These are phyloP conservation scores for Kurtzmaniella natalensis DNA, from an alignment of 1,139 yeast species.

Conservation along the genomic window DNA sequence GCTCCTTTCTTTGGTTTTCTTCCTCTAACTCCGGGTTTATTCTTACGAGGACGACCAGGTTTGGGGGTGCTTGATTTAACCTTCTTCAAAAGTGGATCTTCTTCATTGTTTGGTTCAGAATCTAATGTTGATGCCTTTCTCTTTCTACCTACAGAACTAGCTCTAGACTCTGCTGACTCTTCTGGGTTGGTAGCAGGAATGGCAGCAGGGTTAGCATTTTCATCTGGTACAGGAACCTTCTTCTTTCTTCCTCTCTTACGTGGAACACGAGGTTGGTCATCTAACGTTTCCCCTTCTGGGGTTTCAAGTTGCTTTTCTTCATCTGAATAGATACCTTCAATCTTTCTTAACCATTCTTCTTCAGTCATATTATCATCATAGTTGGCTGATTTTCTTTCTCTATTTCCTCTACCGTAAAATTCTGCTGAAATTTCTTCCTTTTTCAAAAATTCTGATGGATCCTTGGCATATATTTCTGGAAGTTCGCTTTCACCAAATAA, in stretches of 20 bases:
- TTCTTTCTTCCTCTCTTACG: conserved; percentile 19
- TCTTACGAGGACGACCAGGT: conserved; percentile 18
- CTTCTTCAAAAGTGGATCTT: conserved; percentile 16
- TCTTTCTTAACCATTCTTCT: conserved; percentile 70
- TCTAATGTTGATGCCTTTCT: conserved; percentile 3
- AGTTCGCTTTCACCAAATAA: conserved; percentile 58
- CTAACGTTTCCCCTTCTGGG: conserved; percentile 8
- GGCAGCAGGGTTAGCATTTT: conserved; percentile 9
- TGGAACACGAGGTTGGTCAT: conserved; percentile 8
- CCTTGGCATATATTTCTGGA: conserved; percentile 54
- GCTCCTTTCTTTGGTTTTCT: conserved; percentile 20
- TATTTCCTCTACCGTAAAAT: conserved; percentile 58
- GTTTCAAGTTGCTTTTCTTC: conserved; percentile 25
- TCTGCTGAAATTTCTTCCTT: conserved; percentile 36
- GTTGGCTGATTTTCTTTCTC: conserved; percentile 57
- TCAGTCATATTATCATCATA: conserved; percentile 73
- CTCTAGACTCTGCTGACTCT: neutral
- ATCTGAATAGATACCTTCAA: conserved; percentile 45
- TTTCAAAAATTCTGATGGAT: conserved; percentile 48
- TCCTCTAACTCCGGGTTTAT: conserved; percentile 21
- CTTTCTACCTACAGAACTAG: conserved; percentile 5
- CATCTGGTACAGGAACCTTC: conserved; percentile 20
- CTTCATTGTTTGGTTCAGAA: conserved; percentile 11
- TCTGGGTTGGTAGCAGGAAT: conserved; percentile 2
- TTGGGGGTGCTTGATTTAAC: conserved; percentile 29